Conservation (phyloP, 1,139 yeast species). For the Zygoascus sp. region DNA sequence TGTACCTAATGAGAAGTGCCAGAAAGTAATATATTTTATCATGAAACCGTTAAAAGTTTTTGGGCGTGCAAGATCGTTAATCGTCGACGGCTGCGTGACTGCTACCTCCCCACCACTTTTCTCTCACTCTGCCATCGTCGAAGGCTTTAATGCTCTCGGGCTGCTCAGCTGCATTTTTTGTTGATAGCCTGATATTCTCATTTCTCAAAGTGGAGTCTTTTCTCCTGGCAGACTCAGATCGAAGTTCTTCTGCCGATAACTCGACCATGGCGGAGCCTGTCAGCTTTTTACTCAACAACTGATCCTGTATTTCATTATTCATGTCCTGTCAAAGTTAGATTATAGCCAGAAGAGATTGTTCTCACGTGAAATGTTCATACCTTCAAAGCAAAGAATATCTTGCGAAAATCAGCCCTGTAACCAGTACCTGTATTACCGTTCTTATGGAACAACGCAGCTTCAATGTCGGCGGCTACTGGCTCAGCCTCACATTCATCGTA, state of each 20-base stretch:
- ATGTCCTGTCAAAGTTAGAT: slow-evolving; percentile 17
- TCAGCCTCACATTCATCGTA: not conserved
- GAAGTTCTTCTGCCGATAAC: slow-evolving; percentile 21
- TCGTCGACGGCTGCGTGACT: slow-evolving; percentile 42
- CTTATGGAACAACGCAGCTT: slow-evolving; percentile 17
- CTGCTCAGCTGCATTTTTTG: slow-evolving; percentile 18
- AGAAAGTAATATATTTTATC: too few relatives aligned
- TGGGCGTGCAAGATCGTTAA: too few relatives aligned
- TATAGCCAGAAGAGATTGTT: not conserved
- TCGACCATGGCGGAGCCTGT: slow-evolving; percentile 20
- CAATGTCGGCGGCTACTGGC: slow-evolving; percentile 20
- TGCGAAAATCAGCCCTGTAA: slow-evolving; percentile 22
- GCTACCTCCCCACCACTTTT: slow-evolving; percentile 46
- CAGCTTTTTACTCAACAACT: slow-evolving; percentile 18
- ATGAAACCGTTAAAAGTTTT: too few relatives aligned
- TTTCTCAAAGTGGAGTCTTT: slow-evolving; percentile 22
- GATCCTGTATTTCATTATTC: slow-evolving; percentile 17
- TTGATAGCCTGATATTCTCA: slow-evolving; percentile 24
- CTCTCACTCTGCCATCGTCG: slow-evolving; percentile 40
- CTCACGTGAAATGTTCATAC: slow-evolving; percentile 5
- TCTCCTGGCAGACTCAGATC: slow-evolving; percentile 21
- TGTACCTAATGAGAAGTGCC: too few relatives aligned
- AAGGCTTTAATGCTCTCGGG: slow-evolving; percentile 32
- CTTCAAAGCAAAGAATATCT: slow-evolving; percentile 21
- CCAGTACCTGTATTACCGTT: slow-evolving; percentile 17